A percentile compares a stretch with the other conserved stretches of the same genome.
These are phyloP conservation scores for Nepenthes gracilis DNA, from an alignment of 148 eudicot species.

Conservation along the genomic window DNA sequence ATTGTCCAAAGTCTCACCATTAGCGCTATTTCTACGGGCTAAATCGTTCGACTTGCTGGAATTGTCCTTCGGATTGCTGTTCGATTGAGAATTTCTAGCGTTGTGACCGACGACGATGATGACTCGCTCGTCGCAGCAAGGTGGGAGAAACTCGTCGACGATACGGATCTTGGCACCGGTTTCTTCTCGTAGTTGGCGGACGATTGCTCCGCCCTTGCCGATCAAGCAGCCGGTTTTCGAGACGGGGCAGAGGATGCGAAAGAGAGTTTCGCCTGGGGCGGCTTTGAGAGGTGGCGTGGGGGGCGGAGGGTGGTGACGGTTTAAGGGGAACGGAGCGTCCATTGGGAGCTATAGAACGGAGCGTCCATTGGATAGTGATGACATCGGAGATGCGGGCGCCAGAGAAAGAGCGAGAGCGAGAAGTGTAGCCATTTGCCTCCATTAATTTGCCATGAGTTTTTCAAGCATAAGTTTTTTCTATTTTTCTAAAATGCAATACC, in stretches of 20 bases:
- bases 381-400: too few relatives aligned
- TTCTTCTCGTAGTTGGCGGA: conserved; percentile 37
- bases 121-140: conserved; percentile 39
- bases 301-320: conserved; percentile 15
- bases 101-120: conserved; percentile 19
- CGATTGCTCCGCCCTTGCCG: conserved; percentile 40
- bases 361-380: background rate
- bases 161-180: conserved; percentile 46
- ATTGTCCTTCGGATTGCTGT: conserved; percentile 4
- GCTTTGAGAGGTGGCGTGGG: conserved; percentile 8
- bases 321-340: conserved; percentile 18
- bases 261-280: conserved; percentile 17
- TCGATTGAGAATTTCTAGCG: background rate
- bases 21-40: background rate
- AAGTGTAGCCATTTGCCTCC: too few relatives aligned
- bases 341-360: conserved; percentile 2
- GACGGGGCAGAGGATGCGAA: conserved; percentile 43
- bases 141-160: conserved; percentile 18
- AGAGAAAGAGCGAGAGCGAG: too few relatives aligned
- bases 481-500: too few relatives aligned
- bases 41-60: background rate
- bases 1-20: background rate
- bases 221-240: conserved; percentile 30
- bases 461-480: background rate
- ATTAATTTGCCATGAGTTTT: too few relatives aligned